Evolutionary conservation across 371 early-diverging fungal species (phyloP), one percentile per base, ranked within the genome.

Genomic region (Mucor irregularis): DNA sequence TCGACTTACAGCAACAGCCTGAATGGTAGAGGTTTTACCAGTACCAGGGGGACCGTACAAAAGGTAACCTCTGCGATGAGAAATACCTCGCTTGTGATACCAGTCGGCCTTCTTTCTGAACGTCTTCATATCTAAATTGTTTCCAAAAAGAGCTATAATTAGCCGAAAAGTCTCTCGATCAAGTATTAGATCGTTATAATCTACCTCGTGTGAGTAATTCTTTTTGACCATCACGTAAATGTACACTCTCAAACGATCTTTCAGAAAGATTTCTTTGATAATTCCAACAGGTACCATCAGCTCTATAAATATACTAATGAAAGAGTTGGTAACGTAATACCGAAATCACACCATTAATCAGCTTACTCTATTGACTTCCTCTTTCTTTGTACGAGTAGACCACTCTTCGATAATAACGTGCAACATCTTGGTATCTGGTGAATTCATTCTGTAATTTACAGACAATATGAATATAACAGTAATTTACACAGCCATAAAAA

Each of bases 11-110:
- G 96, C 93, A 59, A 92, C 87, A 0, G 97, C 97, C 46, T 96
- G 79, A 37, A 97, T 94, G 2, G 96, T 92, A 0, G 98, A 96
- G 0, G 99, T 98, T 74, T 99, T 99, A 3, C 99, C 99, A 5
- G 96, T 96, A 49, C 98, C 98, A 10, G 99, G 97, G 21, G 99
- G 97, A 4, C 99, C 99, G 75, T 98, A 98, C 56, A 99, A 91
- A 38, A 99, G 78, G 56, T 84, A 83, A 3, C 98, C 98, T 28
- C 98, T 80, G 3, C 97, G 83, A 58, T 94, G 94, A 3, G 97
- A 96, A 43, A 96, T 90, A 1, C 95, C 96, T 28, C 95, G 79
- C 37, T 90, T 87, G 21, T 84, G 73, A 53, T 95, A 96, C 96
- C 96, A 96, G 8, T 61, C 49, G 38, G 58, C 60, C 25, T 66